These are phyloP conservation scores for Trichoderma gracile DNA, from an alignment of 2,329 filamentous ascomycete genomes.

Conservation along the genomic window DNA sequence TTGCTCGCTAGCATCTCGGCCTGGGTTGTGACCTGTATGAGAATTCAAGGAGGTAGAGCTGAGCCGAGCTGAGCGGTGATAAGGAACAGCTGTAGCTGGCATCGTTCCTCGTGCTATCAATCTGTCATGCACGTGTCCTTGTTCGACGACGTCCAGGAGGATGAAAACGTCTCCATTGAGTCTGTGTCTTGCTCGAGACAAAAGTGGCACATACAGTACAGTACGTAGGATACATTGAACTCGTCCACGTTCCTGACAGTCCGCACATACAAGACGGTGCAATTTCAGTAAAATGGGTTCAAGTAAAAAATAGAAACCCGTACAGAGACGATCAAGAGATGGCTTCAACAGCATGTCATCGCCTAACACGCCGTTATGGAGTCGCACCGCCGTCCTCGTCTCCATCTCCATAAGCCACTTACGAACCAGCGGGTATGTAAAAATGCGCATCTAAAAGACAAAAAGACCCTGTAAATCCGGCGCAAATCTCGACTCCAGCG, in stretches of 20 bases:
- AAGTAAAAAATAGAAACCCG: slow-evolving; percentile 3
- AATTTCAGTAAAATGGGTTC: neutral
- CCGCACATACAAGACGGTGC: neutral
- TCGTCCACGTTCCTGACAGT: too few relatives aligned
- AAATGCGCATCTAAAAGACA: too few relatives aligned
- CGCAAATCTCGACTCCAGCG: too few relatives aligned
- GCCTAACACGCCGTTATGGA: neutral
- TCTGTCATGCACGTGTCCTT: neutral
- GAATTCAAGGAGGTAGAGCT: too few relatives aligned
- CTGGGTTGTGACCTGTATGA: too few relatives aligned
- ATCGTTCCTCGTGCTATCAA: too few relatives aligned
- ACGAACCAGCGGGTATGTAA: too few relatives aligned
- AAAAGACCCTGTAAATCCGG: too few relatives aligned
- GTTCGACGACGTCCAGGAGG: neutral
- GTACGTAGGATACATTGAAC: neutral
- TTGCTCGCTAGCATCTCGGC: too few relatives aligned
- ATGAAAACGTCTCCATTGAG: neutral
- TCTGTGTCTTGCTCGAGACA: neutral
- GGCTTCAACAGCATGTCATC: neutral
- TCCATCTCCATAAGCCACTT: neutral
- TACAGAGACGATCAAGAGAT: neutral
- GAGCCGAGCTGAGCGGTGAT: neutral
- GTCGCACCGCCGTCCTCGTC: neutral
- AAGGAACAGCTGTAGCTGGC: neutral
- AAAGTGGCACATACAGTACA: neutral